Evolutionary conservation across 202 grass and related monocot genomes (phyloP), one percentile per base, ranked within the genome.

Genomic region (Dendrocalamus latiflorus): DNA sequence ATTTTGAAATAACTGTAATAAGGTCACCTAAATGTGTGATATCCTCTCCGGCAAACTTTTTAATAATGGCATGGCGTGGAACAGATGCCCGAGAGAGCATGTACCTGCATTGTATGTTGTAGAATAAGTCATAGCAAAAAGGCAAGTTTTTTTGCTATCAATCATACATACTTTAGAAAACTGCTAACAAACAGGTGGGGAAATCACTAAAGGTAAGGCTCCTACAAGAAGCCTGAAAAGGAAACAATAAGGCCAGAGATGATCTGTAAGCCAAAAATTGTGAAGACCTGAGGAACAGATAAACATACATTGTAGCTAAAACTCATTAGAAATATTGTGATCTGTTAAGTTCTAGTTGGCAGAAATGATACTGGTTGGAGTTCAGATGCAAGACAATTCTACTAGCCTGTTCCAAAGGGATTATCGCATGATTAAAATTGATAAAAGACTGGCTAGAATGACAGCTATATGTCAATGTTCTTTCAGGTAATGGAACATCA

Each of bases 61-160:
- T 98, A 75, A 98, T 98, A 87, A 98, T 95, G 38, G 96, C 90
- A 88, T 98, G 93, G 51, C 96, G 92, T 83, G 96, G 96, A 88
- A 98, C 93, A 74, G 88, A 88, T 74, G 96, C 96, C 26, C 95
- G 90, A 66, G 96, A 95, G 41, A 98, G 93, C 89, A 93, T 98
- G 74, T 98, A 98, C 77, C 96, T 98, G 78, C 64, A 90, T 88
- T 78, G 9, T 22, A 97, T 28, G 48, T 24, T 85, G 57, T 83
- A 75, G 76, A 79, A 43, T 68, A 68, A 83, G 78, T 86, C 18
- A 11, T 20, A 24, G 4, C n/a, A 87, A 83, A 83, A 75, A 34
- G 44, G 8, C 20, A 68, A 70, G 36, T 60, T 75, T 65, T 37
- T 71, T 80, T 45, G 11, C 26, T 20, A 77, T 9, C 12, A 17